Conservation (phyloP, 148 eudicot species). For the Camellia sinensis region DNA sequence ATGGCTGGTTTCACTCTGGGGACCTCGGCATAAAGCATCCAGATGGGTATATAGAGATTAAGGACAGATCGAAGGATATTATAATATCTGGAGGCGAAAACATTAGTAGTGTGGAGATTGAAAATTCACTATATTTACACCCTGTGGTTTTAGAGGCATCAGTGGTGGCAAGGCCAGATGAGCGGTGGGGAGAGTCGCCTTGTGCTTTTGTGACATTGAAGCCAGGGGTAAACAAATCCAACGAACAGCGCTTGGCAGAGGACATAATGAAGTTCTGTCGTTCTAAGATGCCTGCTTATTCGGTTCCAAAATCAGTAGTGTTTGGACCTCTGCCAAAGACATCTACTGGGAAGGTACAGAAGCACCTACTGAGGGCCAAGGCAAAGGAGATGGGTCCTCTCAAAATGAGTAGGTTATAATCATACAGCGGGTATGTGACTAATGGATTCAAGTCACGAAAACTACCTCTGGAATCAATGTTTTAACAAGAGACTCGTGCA, state of each 20-base stretch:
- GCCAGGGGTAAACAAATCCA: constrained; percentile 39
- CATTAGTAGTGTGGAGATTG: constrained; percentile 89
- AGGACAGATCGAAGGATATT: constrained; percentile 88
- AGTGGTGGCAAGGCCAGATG: constrained; percentile 79
- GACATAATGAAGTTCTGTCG: constrained; percentile 78
- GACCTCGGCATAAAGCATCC: constrained; percentile 87
- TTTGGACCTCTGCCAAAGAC: constrained; percentile 91
- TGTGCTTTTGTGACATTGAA: constrained; percentile 88
- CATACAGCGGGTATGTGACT: background rate
- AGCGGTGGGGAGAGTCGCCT: constrained; percentile 89
- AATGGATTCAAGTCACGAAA: too few species aligned
- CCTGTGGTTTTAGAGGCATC: constrained; percentile 70
- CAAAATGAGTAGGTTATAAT: constrained; percentile 59
- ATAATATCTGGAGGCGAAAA: constrained; percentile 96
- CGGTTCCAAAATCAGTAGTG: constrained; percentile 86
- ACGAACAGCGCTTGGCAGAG: constrained; percentile 50
- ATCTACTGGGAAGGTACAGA: constrained; percentile 95
- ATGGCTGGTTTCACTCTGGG: constrained; percentile 90
- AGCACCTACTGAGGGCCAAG: constrained; percentile 75
- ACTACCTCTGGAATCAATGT: too few species aligned
- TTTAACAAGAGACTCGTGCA: too few species aligned
- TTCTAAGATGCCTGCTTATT: constrained; percentile 73
- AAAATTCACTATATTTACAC: constrained; percentile 64
- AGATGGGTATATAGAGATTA: constrained; percentile 83
- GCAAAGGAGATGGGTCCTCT: constrained; percentile 91